Evolutionary conservation across 2,329 filamentous ascomycete species (phyloP).

Genomic region (Aulographum hederae): DNA sequence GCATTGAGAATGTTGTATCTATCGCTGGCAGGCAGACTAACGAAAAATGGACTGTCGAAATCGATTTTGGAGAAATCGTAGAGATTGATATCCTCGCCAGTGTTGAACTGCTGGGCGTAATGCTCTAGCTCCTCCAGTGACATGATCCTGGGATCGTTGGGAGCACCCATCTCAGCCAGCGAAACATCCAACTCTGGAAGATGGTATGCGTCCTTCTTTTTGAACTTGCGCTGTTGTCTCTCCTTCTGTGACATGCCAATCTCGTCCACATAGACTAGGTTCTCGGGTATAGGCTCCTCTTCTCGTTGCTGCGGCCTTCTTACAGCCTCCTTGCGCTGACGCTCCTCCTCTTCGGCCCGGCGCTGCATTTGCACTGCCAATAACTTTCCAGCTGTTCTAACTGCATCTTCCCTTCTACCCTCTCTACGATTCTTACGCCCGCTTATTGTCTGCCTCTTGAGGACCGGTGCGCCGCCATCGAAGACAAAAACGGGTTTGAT

Average conservation of each 20-base stretch:
- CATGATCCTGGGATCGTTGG: conserved; percentile 92
- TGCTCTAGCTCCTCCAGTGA: conserved; percentile 83
- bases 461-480: conserved; percentile 76
- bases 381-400: conserved; percentile 75
- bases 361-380: conserved; percentile 90
- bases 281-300: conserved; percentile 43
- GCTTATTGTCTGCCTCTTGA: conserved; percentile 83
- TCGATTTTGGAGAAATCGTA: conserved; percentile 99
- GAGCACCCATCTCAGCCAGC: conserved; percentile 70
- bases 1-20: conserved; percentile 97
- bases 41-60: conserved; percentile 90
- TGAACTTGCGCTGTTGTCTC: conserved; percentile 56
- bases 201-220: conserved; percentile 89
- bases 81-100: conserved; percentile 66
- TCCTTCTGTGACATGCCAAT: conserved; percentile 64
- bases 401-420: conserved; percentile 81
- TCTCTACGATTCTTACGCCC: conserved; percentile 64
- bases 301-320: conserved; percentile 15
- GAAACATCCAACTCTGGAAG: conserved; percentile 66
- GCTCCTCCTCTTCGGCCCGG: conserved; percentile 66
- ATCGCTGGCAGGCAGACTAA: conserved; percentile 73
- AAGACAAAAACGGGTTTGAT: conserved; percentile 97
- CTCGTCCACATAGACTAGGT: conserved; percentile 85
- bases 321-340: conserved; percentile 36
- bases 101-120: conserved; percentile 82